A percentile compares a stretch with the other conserved stretches of the same genome.
Conservation (phyloP, 2,329 filamentous ascomycete species). For the Colletotrichum sp. region DNA sequence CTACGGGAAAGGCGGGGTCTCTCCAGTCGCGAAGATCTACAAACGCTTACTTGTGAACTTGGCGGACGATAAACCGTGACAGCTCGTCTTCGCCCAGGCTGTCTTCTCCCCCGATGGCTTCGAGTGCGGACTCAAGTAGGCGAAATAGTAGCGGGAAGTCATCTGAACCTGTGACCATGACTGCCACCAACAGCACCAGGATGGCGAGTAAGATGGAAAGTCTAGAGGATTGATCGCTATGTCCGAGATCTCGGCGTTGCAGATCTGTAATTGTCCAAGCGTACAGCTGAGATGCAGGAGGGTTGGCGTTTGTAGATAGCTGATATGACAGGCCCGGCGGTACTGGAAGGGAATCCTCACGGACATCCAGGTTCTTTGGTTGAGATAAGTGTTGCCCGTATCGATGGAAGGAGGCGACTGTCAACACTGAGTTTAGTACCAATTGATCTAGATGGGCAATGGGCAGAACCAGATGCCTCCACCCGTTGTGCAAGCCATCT, state of each 20-base stretch:
- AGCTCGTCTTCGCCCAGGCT: conserved; percentile 21
- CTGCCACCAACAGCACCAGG: conserved; percentile 24
- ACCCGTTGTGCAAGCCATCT: conserved; percentile 26
- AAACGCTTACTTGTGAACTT: not conserved
- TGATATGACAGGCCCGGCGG: not conserved
- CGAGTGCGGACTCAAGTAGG: conserved; percentile 28
- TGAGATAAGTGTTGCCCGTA: not conserved
- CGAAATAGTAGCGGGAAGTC: conserved; percentile 30
- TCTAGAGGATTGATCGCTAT: not conserved
- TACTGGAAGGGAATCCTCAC: not conserved
- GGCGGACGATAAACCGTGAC: not conserved
- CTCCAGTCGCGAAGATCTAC: not conserved
- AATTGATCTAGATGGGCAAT: conserved; percentile 21
- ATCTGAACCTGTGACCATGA: conserved; percentile 28
- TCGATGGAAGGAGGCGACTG: conserved; percentile 15
- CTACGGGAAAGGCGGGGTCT: not conserved
- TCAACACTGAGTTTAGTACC: conserved; percentile 12
- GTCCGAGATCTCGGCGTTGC: not conserved
- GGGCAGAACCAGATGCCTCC: conserved; percentile 25
- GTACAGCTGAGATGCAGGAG: not conserved
- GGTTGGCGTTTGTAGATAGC: not conserved
- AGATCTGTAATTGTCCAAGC: not conserved
- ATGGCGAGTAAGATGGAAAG: conserved; percentile 25
- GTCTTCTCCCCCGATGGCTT: conserved; percentile 27
- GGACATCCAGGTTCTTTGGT: not conserved